Base-by-base conservation (phyloP, 768 basidiomycete species). In the Tricholoma sp. region DNA sequence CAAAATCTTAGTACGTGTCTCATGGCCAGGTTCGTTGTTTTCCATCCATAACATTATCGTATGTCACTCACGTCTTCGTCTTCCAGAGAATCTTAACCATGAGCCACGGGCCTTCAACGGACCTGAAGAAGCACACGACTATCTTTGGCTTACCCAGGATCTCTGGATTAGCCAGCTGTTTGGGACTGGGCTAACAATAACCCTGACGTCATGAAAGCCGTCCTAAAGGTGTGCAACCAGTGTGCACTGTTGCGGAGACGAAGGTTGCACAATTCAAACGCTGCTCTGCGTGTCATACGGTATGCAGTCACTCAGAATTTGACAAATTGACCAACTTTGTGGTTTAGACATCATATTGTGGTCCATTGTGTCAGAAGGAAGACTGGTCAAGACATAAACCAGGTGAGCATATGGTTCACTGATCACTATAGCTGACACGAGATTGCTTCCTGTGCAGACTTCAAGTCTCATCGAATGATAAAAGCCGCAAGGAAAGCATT, bases 71-170 rank as follows among this genome's bases (percentile, higher is more conserved):
- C 6, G 10, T 10, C 17, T 9, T 20, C 10, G 4, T 20, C 18
- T 11, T 18, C 41, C 51, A 76, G 73, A 59, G 2, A 60, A 61
- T 15, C 63, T 73, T 32, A 70, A 72, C 51, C 62, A 53, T 28
- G 59, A 64, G 13, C 58, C 72, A 59, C 66, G 67, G 52, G 10
- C 50, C 8, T 7, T 55, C 15, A 76, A 79, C 53, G 71, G 76
- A 1, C 65, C 71, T 0, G 77, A 77, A 58, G 74, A 74, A 20
- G 77, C 77, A 17, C 76, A 75, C 36, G 79, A 79, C 61, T 76
- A 78, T 63, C 62, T 77, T 9, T 80, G 72, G 71, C 59, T 75
- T 8, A 66, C 74, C 1, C 77, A 78, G 57, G 72, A 75, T 53
- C 63, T 78, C 7, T 79, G 75, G 76, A 75, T 74, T 72, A 67